Evolutionary conservation across 2,329 filamentous ascomycete species (phyloP).

Genomic region (Calonectria multiphialidica): DNA sequence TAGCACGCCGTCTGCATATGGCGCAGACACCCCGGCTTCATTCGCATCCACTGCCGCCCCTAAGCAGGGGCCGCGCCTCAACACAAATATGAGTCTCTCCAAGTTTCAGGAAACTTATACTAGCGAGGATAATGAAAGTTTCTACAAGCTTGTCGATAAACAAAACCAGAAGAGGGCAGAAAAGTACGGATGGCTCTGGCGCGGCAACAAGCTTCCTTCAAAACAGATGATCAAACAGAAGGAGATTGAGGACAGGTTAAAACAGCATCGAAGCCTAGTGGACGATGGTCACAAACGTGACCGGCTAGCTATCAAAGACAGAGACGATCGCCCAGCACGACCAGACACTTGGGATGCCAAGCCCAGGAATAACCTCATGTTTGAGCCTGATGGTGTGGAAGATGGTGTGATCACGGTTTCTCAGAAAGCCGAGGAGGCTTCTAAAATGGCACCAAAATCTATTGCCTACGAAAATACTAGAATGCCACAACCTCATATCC

Average conservation of each 20-base stretch:
- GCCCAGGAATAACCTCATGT: constrained; percentile 91
- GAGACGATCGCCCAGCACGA: constrained; percentile 79
- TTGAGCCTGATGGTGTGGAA: constrained; percentile 75
- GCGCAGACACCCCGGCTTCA: constrained; percentile 80
- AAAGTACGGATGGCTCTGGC: constrained; percentile 91
- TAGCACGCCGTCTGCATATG: constrained; percentile 75
- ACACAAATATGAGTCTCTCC: constrained; percentile 84
- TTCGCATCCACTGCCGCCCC: constrained; percentile 55
- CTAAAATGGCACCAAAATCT: constrained; percentile 80
- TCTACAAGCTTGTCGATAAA: constrained; percentile 90
- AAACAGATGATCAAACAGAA: constrained; percentile 81
- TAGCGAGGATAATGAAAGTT: constrained; percentile 97
- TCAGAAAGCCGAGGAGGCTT: constrained; percentile 76
- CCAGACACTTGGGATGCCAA: constrained; percentile 81
- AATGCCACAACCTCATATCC: constrained; percentile 65
- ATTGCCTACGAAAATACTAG: constrained; percentile 89
- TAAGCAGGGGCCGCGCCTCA: constrained; percentile 63
- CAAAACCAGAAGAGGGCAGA: constrained; percentile 88
- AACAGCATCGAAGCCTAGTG: constrained; percentile 58
- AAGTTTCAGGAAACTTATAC: constrained; percentile 95
- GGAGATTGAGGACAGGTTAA: constrained; percentile 67
- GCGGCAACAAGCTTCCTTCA: constrained; percentile 86
- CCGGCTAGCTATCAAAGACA: constrained; percentile 73
- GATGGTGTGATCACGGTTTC: constrained; percentile 71
- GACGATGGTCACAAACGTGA: constrained; percentile 71